Evolutionary conservation across 805 yeast species (phyloP), one percentile per base, ranked within the genome.

Genomic region (Candida multigemmis): DNA sequence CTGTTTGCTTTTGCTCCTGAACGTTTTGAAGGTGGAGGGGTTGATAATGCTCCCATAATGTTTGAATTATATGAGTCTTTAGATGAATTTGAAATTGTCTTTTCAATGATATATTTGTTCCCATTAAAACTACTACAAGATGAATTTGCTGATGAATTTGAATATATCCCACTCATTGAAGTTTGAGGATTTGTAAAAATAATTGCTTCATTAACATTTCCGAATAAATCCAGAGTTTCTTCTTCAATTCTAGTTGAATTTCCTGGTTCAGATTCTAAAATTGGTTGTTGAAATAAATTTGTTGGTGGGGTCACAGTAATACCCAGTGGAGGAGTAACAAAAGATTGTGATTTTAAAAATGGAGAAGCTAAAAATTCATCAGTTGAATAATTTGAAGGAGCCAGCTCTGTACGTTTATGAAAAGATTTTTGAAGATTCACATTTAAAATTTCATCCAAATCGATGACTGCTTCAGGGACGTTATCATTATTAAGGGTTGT

Each of bases 1-100:
- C 72, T 46, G 16, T 45, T 48, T 1, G 72, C 72, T 26, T 60
- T 55, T 11, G 71, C 71, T 18, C 48, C 60, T 10, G 56, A 56
- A 38, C 50, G 50, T 41, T 50, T 51, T 2, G 36, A 33, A 21
- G 33, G 26, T 20, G 37, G 32, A 2, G 52, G 46, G 2, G 47
- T 42, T 12, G n/a, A 26, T 16, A 26, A 16, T 8, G 18, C 8
- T 9, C 18, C 23, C 10, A 15, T 11, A 19, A 18, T 19, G n/a
- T 16, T 23, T 5, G 37, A 36, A 20, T 32, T 30, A 10, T 28
- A 27, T 1, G 60, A 53, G 15, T 51, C 55, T 24, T 42, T 44
- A 2, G 62, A 52, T 0, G 60, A 48, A 26, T 53, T 54, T 2
- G 63, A 57, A 8, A 37, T 21, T 3, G 55, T 46, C 30, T 54